Conservation (phyloP, 805 yeast species). For the Yueomyces sp. region DNA sequence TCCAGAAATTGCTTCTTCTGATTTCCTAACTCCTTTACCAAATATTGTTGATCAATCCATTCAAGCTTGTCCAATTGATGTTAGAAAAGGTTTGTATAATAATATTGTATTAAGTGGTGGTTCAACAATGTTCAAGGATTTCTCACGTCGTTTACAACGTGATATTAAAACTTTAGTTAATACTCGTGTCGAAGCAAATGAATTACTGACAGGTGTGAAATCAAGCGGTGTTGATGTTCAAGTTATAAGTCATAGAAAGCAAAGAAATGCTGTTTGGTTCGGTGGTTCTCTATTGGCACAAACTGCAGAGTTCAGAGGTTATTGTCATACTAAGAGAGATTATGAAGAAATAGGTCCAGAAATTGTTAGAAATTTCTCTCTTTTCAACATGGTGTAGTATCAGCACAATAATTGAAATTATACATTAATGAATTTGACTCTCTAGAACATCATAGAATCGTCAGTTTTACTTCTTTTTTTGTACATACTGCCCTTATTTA, state of each 20-base stretch:
- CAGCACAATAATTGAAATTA: no score
- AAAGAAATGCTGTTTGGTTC: slow-evolving; percentile 98
- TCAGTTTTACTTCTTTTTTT: no score
- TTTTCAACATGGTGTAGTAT: slow-evolving; percentile 45
- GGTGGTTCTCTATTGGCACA: slow-evolving; percentile 97
- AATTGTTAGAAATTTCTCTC: slow-evolving; percentile 91
- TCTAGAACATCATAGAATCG: no score
- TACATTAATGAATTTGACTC: no score
- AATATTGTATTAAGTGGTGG: slow-evolving; percentile 96
- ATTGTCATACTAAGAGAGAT: slow-evolving; percentile 93
- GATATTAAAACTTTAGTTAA: slow-evolving; percentile 81
- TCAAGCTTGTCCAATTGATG: slow-evolving; percentile 93
- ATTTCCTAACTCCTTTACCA: slow-evolving; percentile 91
- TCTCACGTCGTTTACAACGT: slow-evolving; percentile 93
- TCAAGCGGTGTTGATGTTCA: slow-evolving; percentile 94
- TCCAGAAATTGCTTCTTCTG: slow-evolving; percentile 93
- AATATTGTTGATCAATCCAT: slow-evolving; percentile 91
- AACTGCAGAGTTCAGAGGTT: slow-evolving; percentile 90
- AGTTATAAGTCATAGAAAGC: slow-evolving; percentile 93
- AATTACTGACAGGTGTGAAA: slow-evolving; percentile 55
- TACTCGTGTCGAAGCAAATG: slow-evolving; percentile 75
- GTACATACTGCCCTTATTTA: no score
- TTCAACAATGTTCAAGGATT: slow-evolving; percentile 96
- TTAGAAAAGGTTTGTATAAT: slow-evolving; percentile 88
- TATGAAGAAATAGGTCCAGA: slow-evolving; percentile 97